phyloP scores from a whole-genome alignment of 352 stramenopile genomes.

The Pilasporangium apinafurcum region DNA sequence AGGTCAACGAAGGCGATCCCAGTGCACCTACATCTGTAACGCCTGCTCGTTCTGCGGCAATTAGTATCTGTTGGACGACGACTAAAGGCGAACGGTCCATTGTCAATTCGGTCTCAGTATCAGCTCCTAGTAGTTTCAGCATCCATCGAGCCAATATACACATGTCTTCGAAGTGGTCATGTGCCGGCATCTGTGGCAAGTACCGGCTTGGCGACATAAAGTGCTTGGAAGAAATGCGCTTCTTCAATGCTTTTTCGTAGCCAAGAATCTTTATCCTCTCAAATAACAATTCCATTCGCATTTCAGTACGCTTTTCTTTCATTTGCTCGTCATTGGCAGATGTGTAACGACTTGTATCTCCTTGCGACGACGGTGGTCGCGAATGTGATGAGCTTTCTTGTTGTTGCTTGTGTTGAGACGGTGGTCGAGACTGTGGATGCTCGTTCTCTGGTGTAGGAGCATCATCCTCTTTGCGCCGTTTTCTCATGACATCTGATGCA shows the following conservation, averaged over 20 bases:
- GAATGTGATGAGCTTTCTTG: constrained; percentile 10
- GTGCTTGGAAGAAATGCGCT: constrained; percentile 34
- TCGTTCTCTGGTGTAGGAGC: background rate
- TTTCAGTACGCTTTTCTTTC: constrained; percentile 22
- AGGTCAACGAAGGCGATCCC: constrained; percentile 31
- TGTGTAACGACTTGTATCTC: constrained; percentile 3
- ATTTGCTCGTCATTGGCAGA: constrained; percentile 14
- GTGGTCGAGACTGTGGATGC: background rate
- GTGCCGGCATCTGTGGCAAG: constrained; percentile 8
- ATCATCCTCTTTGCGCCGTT: background rate
- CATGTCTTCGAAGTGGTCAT: constrained; percentile 45
- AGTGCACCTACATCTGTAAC: constrained; percentile 20
- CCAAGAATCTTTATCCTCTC: constrained; percentile 56
- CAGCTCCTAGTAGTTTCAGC: constrained; percentile 19
- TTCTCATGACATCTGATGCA: background rate
- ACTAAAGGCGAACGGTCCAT: constrained; percentile 15
- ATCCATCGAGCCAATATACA: constrained; percentile 32
- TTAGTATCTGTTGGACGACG: constrained; percentile 36
- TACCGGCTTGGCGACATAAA: constrained; percentile 14
- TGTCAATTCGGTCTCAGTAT: constrained; percentile 9
- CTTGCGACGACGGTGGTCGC: constrained; percentile 26
- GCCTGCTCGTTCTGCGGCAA: constrained; percentile 37
- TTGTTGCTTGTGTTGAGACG: constrained; percentile 2
- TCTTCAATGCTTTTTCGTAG: constrained; percentile 31
- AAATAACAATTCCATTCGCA: constrained; percentile 61